phyloP scores from a whole-genome alignment of 2,329 filamentous ascomycete genomes.

The Sarocladiaceae sp. region DNA sequence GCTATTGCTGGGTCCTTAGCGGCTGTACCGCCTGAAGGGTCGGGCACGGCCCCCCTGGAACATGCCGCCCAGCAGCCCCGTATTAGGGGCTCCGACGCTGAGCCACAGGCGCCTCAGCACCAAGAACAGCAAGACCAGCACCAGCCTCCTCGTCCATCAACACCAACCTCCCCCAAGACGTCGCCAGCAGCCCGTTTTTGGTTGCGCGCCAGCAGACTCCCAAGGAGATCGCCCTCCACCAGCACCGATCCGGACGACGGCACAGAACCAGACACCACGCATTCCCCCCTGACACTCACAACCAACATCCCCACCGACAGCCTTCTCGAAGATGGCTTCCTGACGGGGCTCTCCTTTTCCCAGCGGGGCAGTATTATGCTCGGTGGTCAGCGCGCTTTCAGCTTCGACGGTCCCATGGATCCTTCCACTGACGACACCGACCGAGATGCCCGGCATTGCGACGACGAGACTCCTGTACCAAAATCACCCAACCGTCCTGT shows the following conservation, averaged over 20 bases:
- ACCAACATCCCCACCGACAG: constrained; percentile 50
- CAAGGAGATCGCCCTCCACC: neutral
- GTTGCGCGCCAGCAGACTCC: neutral
- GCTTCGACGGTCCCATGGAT: constrained; percentile 17
- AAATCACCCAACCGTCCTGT: neutral
- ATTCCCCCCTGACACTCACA: constrained; percentile 47
- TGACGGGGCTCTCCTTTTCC: constrained; percentile 52
- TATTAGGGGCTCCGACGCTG: constrained; percentile 18
- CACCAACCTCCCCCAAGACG: constrained; percentile 5
- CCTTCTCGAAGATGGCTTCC: constrained; percentile 52
- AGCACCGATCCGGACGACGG: constrained; percentile 18
- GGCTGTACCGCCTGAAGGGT: neutral
- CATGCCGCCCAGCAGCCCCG: constrained; percentile 15
- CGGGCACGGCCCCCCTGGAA: constrained; percentile 6
- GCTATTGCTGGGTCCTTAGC: neutral
- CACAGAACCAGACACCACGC: constrained; percentile 30
- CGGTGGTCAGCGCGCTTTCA: constrained; percentile 34
- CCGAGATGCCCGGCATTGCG: neutral
- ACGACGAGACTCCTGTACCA: constrained; percentile 16
- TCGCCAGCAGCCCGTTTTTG: constrained; percentile 5
- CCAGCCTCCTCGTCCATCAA: constrained; percentile 1
- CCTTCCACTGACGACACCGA: constrained; percentile 8
- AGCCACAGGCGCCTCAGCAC: constrained; percentile 1
- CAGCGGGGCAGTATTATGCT: constrained; percentile 60
- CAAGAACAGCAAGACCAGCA: constrained; percentile 12